A percentile compares a stretch with the other conserved stretches of the same genome.
These are phyloP conservation scores for Phytophthora cajani DNA, from an alignment of 352 stramenopile species.

Conservation along the genomic window DNA sequence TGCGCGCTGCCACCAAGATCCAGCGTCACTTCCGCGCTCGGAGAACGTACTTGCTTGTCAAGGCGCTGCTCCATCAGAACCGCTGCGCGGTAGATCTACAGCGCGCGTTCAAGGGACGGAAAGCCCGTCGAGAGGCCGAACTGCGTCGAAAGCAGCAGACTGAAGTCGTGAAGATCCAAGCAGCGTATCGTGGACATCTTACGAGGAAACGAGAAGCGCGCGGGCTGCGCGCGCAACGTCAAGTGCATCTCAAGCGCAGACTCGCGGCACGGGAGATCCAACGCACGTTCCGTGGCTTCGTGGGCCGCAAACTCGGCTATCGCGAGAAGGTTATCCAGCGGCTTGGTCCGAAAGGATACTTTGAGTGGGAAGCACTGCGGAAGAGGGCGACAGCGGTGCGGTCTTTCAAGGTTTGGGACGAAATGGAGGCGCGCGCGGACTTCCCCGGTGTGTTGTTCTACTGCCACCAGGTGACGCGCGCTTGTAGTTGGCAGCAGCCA, in stretches of 20 bases:
- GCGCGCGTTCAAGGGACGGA: conserved; percentile 64
- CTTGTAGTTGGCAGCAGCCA: conserved; percentile 76
- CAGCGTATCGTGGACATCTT: conserved; percentile 47
- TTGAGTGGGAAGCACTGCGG: conserved; percentile 61
- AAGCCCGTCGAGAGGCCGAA: conserved; percentile 49
- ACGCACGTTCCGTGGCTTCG: conserved; percentile 60
- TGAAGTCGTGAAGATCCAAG: conserved; percentile 60
- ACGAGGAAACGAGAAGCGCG: conserved; percentile 43
- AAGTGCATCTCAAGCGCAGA: conserved; percentile 34
- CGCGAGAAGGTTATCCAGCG: conserved; percentile 53
- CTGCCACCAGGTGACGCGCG: conserved; percentile 69
- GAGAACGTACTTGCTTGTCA: conserved; percentile 51
- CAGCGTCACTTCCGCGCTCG: conserved; percentile 67
- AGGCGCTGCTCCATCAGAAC: conserved; percentile 63
- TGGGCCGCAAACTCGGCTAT: conserved; percentile 46
- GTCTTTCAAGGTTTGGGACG: conserved; percentile 79
- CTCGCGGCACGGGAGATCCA: conserved; percentile 54
- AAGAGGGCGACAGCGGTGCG: conserved; percentile 36
- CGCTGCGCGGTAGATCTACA: conserved; percentile 65
- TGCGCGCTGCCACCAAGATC: conserved; percentile 61
- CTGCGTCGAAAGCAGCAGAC: conserved; percentile 42
- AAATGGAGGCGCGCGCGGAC: conserved; percentile 55
- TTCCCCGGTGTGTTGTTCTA: conserved; percentile 76
- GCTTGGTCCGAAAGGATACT: conserved; percentile 60
- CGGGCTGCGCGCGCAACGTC: conserved; percentile 25